Evolutionary conservation across 2,329 filamentous ascomycete genomes (phyloP), one percentile per base, ranked within the genome.

Genomic region (Zalaria sp.): DNA sequence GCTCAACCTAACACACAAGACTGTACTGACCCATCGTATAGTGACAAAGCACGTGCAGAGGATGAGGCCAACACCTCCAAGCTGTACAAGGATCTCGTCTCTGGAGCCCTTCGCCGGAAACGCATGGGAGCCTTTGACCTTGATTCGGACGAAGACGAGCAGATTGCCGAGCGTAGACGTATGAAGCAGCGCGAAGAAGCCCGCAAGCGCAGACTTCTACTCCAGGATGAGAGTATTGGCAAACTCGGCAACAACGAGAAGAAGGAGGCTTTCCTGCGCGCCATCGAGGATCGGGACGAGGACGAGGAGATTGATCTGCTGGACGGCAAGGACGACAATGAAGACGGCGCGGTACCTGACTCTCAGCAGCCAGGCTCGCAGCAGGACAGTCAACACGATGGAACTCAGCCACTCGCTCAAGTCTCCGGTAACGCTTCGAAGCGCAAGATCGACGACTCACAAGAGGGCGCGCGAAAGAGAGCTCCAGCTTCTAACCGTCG

Each of bases 1-100:
- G 27, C 7, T 11, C 10, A 25, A 7, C 35, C 10, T 2, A 6
- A 10, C 27, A 37, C 35, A 43, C 50, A 46, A 47, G 39, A 27
- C 3, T 32, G 18, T 27, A 26, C 49, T 57, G 42, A 56, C 51
- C 51, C 38, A 54, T 45, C n/a, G n/a, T 6, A 39, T 46, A 89
- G 83, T 28, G 81, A 93, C 51, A 82, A 83, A 40, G 80, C 89
- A 53, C 80, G 86, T 46, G 77, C 73, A 32, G 75, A 76, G 32
- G 86, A 96, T 53, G 87, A 93, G 59, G 86, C 89, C 52, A 78
- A 84, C 50, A 81, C 95, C 9, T 83, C 88, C 53, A 91, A 91
- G 65, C 73, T 98, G 40, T 86, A 91, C 70, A 88, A 84, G 52
- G 89, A 96, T 56, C 81, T 98, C 53, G 91, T 85, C 4, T 93